Base-by-base conservation (phyloP, 2,329 filamentous ascomycete genomes). In the Microcyclosporella mali region DNA sequence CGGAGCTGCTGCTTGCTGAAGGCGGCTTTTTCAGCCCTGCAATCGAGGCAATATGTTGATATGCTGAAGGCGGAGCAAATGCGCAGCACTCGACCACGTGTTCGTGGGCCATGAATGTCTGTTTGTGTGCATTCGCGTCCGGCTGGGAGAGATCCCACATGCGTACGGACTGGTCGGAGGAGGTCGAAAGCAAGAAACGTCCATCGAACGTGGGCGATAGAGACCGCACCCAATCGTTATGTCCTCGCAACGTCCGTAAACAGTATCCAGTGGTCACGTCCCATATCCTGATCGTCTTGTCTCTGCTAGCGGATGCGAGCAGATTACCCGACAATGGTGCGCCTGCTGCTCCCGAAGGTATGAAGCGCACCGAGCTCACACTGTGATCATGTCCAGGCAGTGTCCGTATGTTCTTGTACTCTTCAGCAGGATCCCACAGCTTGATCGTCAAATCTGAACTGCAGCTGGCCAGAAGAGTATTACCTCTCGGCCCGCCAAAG, bases 361-460 rank as follows among this genome's bases (percentile, higher is more conserved):
- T 83, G 62, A 95, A 95, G 6, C 88, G 82, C 25, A 95, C 82
- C 2, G 86, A 83, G 55, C 85, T 92, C 41, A 95, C 86, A 52
- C 84, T 92, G 64, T 95, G 90, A 56, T 95, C 89, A 66, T 95
- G 89, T 4, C 90, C 89, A 0, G 85, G 84, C 15, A 95, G 72
- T 1, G 89, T 95, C 39, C 88, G 79, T 43, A 95, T 94, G 60
- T 95, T 95, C 65, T 95, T 94, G 70, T 95, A 95, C 46, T 92
- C 86, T 61, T 94, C 85, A 33, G 81, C 78, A 1, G 90, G 89
- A 55, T 95, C 88, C 89, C 89, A 97, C 17, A 95, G 72, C 66
- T 95, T 95, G 67, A 95, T 95, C 2, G 88, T 94, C 33, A 95
- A 69, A 64, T 95, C 90, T 37, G 84, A 88, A 36, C 82, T 88